Conservation (phyloP, 1,139 yeast species). For the Suhomyces taliae region DNA sequence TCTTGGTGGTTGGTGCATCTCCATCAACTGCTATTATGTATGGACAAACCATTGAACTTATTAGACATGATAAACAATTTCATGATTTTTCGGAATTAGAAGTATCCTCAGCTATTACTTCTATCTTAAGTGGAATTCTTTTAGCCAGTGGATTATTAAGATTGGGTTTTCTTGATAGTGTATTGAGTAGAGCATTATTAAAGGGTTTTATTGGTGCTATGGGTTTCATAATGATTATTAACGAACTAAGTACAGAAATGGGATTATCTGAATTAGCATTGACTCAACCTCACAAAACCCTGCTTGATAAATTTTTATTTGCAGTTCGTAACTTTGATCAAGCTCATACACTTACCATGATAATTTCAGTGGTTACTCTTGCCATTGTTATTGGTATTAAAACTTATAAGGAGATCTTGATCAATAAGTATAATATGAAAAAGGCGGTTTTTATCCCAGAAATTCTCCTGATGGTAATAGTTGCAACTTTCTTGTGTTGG, state of each 20-base stretch:
- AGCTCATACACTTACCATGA: conserved; percentile 23
- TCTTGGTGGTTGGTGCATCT: conserved; percentile 36
- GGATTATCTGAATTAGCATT: conserved; percentile 23
- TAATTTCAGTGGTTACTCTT: conserved; percentile 24
- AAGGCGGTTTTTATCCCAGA: conserved; percentile 33
- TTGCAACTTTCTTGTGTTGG: conserved; percentile 29
- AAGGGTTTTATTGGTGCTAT: conserved; percentile 39
- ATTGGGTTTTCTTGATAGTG: conserved; percentile 34
- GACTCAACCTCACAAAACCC: conserved; percentile 24
- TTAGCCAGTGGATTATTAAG: conserved; percentile 30
- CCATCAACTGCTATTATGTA: conserved; percentile 35
- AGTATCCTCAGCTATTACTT: conserved; percentile 27
- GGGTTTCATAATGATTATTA: conserved; percentile 37
- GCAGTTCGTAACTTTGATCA: conserved; percentile 14
- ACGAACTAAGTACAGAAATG: conserved; percentile 30
- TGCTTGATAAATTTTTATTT: conserved; percentile 25
- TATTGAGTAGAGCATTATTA: conserved; percentile 31
- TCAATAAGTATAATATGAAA: conserved; percentile 17
- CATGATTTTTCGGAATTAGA: conserved; percentile 20
- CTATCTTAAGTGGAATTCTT: conserved; percentile 26
- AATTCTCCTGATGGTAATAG: conserved; percentile 30
- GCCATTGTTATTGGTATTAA: conserved; percentile 23
- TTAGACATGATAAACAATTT: conserved; percentile 19
- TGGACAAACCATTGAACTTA: conserved; percentile 29
- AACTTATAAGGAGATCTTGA: conserved; percentile 18